Evolutionary conservation across 495 filamentous ascomycete genomes (phyloP).

Genomic region (Podospora comata): DNA sequence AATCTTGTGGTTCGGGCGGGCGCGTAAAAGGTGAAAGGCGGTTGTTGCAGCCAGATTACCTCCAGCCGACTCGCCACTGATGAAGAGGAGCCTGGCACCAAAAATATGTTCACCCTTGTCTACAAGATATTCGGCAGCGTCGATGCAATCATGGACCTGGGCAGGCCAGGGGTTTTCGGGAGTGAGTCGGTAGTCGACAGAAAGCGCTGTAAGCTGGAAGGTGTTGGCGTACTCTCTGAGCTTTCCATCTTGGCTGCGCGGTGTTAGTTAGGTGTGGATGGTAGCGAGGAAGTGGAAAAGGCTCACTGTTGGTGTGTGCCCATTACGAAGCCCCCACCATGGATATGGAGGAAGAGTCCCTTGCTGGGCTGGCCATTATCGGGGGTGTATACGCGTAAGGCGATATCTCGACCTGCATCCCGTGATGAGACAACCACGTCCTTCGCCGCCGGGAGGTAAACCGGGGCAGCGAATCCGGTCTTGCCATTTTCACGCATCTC

Average conservation of each 20-base stretch:
- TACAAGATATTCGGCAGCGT: constrained; percentile 15
- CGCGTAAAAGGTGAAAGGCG: constrained; percentile 11
- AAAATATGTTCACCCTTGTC: constrained; percentile 6
- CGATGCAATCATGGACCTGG: constrained; percentile 49
- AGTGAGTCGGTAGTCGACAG: constrained; percentile 58
- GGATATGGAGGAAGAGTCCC: constrained; percentile 13
- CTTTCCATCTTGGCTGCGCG: constrained; percentile 5
- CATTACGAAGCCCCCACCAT: constrained; percentile 10
- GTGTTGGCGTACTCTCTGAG: constrained; percentile 16
- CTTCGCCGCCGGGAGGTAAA: constrained; percentile 1
- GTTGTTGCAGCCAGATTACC: constrained; percentile 6
- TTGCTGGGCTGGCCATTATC: constrained; percentile 11
- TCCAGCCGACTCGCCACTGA: constrained; percentile 15
- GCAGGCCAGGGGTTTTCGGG: constrained; percentile 57
- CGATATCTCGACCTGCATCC: constrained; percentile 1
- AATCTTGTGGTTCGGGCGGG: background rate
- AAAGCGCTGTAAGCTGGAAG: constrained; percentile 31
- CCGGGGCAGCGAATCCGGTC: constrained; percentile 11
- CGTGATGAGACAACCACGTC: constrained; percentile 6
- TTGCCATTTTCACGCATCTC: constrained; percentile 8
- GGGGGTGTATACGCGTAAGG: constrained; percentile 8
- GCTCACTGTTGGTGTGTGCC: constrained; percentile 6
- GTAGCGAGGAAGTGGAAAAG: background rate
- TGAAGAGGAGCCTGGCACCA: background rate
- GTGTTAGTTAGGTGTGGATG: background rate